phyloP scores from a whole-genome alignment of 345 rosid genomes.

The Triadica sebifera region DNA sequence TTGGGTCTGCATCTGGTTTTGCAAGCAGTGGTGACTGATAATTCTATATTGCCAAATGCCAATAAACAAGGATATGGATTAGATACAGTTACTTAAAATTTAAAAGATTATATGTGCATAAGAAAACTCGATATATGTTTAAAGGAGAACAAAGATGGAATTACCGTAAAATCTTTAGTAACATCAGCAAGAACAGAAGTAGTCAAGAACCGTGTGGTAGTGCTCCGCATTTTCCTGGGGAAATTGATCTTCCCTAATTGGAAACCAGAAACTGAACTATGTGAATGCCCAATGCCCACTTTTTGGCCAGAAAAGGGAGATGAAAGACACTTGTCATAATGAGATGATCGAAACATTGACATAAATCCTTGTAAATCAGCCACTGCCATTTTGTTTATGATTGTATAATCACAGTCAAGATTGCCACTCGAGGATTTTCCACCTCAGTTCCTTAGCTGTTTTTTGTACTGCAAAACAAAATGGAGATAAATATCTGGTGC shows the following conservation, averaged over 20 bases:
- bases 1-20: conserved; percentile 62
- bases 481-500: neutral
- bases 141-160: neutral
- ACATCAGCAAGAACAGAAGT: conserved; percentile 54
- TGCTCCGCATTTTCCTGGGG: conserved; percentile 19
- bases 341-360: conserved; percentile 22
- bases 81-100: neutral
- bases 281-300: conserved; percentile 17
- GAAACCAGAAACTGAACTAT: conserved; percentile 20
- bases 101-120: neutral
- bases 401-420: no score
- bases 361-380: conserved; percentile 16
- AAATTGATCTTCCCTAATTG: conserved; percentile 26
- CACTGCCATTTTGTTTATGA: conserved; percentile 3
- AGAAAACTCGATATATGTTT: neutral
- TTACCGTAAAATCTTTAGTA: conserved; percentile 51
- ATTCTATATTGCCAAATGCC: conserved; percentile 30
- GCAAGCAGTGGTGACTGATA: conserved; percentile 35
- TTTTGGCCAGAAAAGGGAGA: conserved; percentile 37
- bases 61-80: neutral
- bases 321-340: conserved; percentile 24
- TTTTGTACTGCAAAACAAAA: conserved; percentile 16
- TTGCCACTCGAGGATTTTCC: no score
- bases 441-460: conserved; percentile 14
- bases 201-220: conserved; percentile 24